Evolutionary conservation across 495 filamentous ascomycete genomes (phyloP).

Genomic region (Haplographium delicatum): DNA sequence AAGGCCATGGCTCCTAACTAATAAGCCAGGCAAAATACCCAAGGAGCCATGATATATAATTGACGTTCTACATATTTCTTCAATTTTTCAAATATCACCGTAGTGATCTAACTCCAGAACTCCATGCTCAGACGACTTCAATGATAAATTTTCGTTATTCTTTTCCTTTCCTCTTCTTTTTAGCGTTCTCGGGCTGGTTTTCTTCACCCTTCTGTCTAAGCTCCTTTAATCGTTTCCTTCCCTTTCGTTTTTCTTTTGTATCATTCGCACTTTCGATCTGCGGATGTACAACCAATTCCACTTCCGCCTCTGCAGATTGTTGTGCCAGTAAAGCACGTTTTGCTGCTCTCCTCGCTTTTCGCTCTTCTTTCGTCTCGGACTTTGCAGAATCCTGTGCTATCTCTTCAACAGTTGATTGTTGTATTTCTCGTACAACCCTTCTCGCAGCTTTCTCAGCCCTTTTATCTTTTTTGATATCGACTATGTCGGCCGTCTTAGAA

Average conservation of each 20-base stretch:
- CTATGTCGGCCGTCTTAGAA: too few relatives aligned
- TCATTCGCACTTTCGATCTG: constrained; percentile 13
- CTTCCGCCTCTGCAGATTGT: constrained; percentile 12
- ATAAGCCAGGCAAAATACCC: constrained; percentile 63
- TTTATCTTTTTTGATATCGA: too few relatives aligned
- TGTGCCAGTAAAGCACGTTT: constrained; percentile 29
- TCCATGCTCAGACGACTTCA: constrained; percentile 9
- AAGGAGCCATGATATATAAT: constrained; percentile 35
- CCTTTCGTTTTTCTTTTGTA: constrained; percentile 32
- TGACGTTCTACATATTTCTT: constrained; percentile 13
- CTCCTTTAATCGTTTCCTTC: constrained; percentile 31
- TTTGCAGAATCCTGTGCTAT: constrained; percentile 29
- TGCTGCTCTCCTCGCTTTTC: constrained; percentile 33
- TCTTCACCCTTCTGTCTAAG: constrained; percentile 22
- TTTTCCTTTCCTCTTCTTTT: constrained; percentile 24
- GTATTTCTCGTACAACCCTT: constrained; percentile 25
- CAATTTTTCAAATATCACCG: too few relatives aligned
- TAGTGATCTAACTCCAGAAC: constrained; percentile 10
- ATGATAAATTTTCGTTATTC: constrained; percentile 16
- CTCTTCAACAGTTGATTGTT: constrained; percentile 21
- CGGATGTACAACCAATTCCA: neutral
- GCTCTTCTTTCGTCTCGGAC: constrained; percentile 30
- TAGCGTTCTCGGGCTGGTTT: constrained; percentile 5
- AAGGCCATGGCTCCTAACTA: constrained; percentile 79
- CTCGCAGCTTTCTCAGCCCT: constrained; percentile 36